Conservation (phyloP, 2,329 filamentous ascomycete species). For the Elsinoe batatas region DNA sequence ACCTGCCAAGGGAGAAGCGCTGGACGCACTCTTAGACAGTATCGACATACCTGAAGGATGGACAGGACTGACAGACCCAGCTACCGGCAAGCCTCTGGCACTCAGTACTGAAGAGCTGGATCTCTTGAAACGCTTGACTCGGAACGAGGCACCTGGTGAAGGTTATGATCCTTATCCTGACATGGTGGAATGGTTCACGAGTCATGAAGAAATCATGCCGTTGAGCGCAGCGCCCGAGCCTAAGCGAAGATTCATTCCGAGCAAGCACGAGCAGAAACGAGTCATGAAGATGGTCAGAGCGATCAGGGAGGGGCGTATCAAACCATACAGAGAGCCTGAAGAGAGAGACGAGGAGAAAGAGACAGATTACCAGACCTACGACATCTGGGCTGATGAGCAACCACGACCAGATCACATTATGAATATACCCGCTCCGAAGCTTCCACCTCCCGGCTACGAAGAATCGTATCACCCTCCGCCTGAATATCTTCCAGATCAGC, state of each 20-base stretch:
- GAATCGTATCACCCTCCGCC: slow-evolving; percentile 93
- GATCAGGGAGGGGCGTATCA: slow-evolving; percentile 85
- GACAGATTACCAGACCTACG: slow-evolving; percentile 65
- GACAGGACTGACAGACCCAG: slow-evolving; percentile 89
- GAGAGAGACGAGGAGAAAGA: slow-evolving; percentile 53
- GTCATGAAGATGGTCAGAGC: slow-evolving; percentile 96
- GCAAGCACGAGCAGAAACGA: slow-evolving; percentile 91
- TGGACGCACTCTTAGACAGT: slow-evolving; percentile 88
- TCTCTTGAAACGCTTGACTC: slow-evolving; percentile 76
- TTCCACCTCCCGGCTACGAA: slow-evolving; percentile 86
- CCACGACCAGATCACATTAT: slow-evolving; percentile 75
- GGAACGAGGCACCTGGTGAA: slow-evolving; percentile 77
- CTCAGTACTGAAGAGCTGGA: slow-evolving; percentile 82
- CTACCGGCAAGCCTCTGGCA: slow-evolving; percentile 85
- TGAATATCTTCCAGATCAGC: slow-evolving; percentile 81
- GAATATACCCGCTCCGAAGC: slow-evolving; percentile 90
- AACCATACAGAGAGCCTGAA: slow-evolving; percentile 73
- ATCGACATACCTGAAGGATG: slow-evolving; percentile 96
- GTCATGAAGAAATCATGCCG: slow-evolving; percentile 80
- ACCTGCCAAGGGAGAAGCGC: slow-evolving; percentile 82
- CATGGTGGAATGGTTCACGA: slow-evolving; percentile 88
- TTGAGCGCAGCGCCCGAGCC: slow-evolving; percentile 89
- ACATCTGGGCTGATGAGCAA: slow-evolving; percentile 91
- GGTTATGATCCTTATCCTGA: slow-evolving; percentile 90
- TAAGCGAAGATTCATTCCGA: slow-evolving; percentile 89